Base-by-base conservation (phyloP, 2,329 filamentous ascomycete species). In the Penicillium thymicola region DNA sequence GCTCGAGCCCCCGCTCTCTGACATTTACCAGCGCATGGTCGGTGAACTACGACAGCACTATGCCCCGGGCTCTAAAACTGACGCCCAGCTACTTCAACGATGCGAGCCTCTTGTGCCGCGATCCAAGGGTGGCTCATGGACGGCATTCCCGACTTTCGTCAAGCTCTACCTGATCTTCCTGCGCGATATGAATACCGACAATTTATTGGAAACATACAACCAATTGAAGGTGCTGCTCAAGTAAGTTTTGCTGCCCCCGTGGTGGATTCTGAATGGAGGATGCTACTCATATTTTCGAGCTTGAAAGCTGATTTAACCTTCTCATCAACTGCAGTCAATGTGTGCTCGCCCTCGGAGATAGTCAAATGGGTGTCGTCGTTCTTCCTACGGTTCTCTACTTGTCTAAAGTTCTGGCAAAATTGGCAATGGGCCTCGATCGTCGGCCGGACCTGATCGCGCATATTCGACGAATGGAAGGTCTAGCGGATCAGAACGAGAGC, bases 381-480 rank as follows among this genome's bases (percentile, higher is more conserved):
- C 84, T 97, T 40, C 87, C 90, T 41, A 92, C 90, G 3, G 89
- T 91, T 69, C 86, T 96, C 65, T 88, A 89, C 30, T 83, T 96
- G 51, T 93, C 89, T 32, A 86, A 89, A 64, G 85, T 90, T 8
- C 83, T 97, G 25, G 88, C 90, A 9, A 87, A 88, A 62, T 82
- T 97, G 55, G 92, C 92, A 27, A 90, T 96, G 78, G 88, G 85
- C 50, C 81, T 97, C 38, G 91, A 93, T 71, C 88, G 88, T 60
- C 85, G 86, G 52, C 92, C 92, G 0, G 88, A 94, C 59, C 78
- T 97, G 44, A 87, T 89, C 48, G 82, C 85, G 37, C 82, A 86
- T 65, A 77, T 92, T n/a, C 65, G 77, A 42, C 72, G 72, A 54
- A 64, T 69, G 55, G 73, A 75, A 57, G 67, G 68, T 44, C 70